phyloP scores from a whole-genome alignment of 2,329 filamentous ascomycete species.

The Pseudocercospora macadamiae region DNA sequence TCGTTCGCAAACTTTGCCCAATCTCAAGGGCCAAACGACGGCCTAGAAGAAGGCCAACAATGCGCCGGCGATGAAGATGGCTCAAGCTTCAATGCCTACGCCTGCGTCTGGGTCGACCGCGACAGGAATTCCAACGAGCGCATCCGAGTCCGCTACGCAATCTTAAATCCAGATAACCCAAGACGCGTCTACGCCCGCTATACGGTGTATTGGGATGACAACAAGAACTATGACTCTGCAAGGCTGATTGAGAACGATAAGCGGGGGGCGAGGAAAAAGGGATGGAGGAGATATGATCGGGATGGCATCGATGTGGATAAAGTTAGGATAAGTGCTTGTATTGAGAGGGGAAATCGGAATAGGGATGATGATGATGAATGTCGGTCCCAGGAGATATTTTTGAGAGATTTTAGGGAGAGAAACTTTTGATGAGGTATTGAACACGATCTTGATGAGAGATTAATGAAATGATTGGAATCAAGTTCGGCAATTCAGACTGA shows the following conservation, averaged over 20 bases:
- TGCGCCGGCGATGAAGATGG: neutral
- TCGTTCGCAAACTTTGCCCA: too few species aligned
- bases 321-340: neutral
- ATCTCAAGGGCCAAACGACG: too few species aligned
- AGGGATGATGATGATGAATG: neutral
- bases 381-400: neutral
- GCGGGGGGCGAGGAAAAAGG: neutral
- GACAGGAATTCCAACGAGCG: neutral
- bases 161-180: neutral
- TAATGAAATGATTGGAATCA: neutral
- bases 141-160: neutral
- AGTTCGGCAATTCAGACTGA: too few species aligned
- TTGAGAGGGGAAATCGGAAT: neutral
- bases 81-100: neutral
- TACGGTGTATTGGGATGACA: neutral
- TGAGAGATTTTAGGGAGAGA: neutral
- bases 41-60: neutral
- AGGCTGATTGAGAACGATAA: neutral
- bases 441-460: neutral
- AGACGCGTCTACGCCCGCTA: neutral
- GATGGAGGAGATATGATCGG: neutral
- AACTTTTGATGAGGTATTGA: neutral
- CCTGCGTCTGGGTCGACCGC: neutral
- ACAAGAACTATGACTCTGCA: neutral
- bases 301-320: neutral